These are phyloP conservation scores for Phytophthora pinifolia DNA, from an alignment of 352 stramenopile genomes.

Conservation along the genomic window DNA sequence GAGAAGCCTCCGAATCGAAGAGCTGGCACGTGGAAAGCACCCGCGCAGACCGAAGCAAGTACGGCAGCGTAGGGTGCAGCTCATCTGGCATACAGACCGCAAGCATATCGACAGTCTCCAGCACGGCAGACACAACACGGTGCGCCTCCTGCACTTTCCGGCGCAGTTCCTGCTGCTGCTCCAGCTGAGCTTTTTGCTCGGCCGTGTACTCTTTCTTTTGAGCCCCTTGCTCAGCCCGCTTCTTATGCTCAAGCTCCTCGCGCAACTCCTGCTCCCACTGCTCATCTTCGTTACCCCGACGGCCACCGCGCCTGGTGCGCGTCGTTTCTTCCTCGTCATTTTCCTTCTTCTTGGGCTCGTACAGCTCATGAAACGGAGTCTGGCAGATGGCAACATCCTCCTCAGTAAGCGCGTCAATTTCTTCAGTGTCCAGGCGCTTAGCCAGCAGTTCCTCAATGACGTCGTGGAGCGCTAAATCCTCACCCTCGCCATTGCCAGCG, in stretches of 20 bases:
- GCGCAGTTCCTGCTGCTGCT: constrained; percentile 63
- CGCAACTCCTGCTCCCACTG: constrained; percentile 85
- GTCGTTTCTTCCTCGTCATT: constrained; percentile 26
- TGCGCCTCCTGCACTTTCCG: constrained; percentile 45
- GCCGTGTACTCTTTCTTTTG: constrained; percentile 46
- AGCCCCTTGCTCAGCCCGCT: constrained; percentile 41
- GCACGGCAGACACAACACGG: constrained; percentile 42
- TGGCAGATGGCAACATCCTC: constrained; percentile 63
- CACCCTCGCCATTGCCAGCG: constrained; percentile 75
- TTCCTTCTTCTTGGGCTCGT: constrained; percentile 59
- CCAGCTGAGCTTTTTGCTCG: constrained; percentile 59
- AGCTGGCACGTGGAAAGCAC: constrained; percentile 61
- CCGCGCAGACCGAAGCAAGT: constrained; percentile 50
- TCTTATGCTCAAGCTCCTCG: constrained; percentile 79
- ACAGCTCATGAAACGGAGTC: constrained; percentile 74
- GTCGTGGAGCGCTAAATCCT: constrained; percentile 71
- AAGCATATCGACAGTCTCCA: constrained; percentile 71
- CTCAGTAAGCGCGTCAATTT: constrained; percentile 54
- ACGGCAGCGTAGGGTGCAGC: constrained; percentile 71
- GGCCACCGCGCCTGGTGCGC: constrained; percentile 42
- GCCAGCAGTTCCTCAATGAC: constrained; percentile 64
- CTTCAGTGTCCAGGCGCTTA: constrained; percentile 47
- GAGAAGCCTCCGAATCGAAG: constrained; percentile 45
- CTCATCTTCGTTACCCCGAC: constrained; percentile 75
- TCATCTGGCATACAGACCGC: constrained; percentile 56